Conservation (phyloP, 208 protist species). For the Leishmania lainsoni region DNA sequence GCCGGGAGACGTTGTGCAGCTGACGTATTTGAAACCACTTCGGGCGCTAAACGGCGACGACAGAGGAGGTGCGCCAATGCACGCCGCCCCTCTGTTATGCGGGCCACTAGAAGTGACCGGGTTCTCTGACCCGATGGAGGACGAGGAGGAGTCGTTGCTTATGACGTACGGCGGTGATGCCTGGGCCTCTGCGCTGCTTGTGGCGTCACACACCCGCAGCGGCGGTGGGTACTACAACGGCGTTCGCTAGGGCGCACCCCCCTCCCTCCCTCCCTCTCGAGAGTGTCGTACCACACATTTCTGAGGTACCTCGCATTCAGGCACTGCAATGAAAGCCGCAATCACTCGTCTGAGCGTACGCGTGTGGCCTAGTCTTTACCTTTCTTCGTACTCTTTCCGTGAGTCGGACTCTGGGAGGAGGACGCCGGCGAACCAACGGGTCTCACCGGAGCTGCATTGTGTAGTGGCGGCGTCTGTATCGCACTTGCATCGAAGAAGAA, state of each 20-base stretch:
- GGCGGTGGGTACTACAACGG: not conserved
- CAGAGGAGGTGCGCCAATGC: not conserved
- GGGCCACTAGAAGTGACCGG: constrained; percentile 22
- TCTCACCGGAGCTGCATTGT: not conserved
- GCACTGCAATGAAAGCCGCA: not conserved
- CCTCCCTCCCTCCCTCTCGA: not conserved
- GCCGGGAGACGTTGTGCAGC: constrained; percentile 35
- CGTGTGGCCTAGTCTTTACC: not conserved
- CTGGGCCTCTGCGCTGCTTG: constrained; percentile 20
- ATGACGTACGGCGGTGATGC: constrained; percentile 31
- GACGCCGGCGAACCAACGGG: not conserved
- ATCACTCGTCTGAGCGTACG: not conserved
- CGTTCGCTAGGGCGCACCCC: not conserved
- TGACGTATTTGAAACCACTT: constrained; percentile 56
- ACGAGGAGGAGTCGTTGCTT: constrained; percentile 7
- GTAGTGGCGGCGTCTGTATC: not conserved
- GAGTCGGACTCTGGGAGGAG: not conserved
- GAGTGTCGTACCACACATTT: not conserved
- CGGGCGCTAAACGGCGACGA: not conserved
- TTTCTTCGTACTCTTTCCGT: not conserved
- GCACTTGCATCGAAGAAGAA: not conserved
- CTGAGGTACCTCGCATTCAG: not conserved
- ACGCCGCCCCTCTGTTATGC: not conserved
- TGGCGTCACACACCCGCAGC: not conserved
- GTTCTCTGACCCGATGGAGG: not conserved